A percentile compares a stretch with the other conserved stretches of the same genome.
Evolutionary conservation across 2,329 filamentous ascomycete species (phyloP).

Genomic region (Colletotrichum spaethianum): DNA sequence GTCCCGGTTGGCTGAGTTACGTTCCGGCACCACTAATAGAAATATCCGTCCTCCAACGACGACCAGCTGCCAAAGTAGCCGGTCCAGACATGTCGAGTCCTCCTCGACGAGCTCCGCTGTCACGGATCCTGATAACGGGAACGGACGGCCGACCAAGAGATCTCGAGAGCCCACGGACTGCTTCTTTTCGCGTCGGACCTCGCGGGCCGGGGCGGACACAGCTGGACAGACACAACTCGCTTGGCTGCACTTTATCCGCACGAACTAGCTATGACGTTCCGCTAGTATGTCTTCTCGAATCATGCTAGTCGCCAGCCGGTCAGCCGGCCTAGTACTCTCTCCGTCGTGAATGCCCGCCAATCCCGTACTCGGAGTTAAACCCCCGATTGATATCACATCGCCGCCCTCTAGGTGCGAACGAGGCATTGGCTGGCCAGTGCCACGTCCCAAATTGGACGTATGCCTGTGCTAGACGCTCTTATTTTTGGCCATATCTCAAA

Average conservation of each 20-base stretch:
- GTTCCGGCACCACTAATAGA: conserved; percentile 7
- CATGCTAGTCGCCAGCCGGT: not conserved
- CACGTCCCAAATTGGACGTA: not conserved
- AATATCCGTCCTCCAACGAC: not conserved
- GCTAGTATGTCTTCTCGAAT: conserved; percentile 20
- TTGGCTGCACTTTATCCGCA: conserved; percentile 14
- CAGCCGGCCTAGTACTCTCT: conserved; percentile 22
- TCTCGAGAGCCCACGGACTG: conserved; percentile 29
- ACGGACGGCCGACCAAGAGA: conserved; percentile 34
- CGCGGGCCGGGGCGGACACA: conserved; percentile 19
- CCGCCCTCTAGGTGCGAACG: conserved; percentile 31
- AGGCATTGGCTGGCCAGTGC: conserved; percentile 24
- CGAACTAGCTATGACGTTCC: conserved; percentile 13
- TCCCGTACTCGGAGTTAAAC: conserved; percentile 19
- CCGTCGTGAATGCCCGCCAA: conserved; percentile 10
- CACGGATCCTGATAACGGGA: conserved; percentile 31
- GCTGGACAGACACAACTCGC: conserved; percentile 6
- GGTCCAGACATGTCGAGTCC: not conserved
- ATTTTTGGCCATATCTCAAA: conserved; percentile 35
- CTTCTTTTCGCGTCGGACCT: conserved; percentile 16
- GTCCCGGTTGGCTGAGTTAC: conserved; percentile 24
- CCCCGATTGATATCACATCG: conserved; percentile 27
- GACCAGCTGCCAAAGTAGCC: conserved; percentile 3
- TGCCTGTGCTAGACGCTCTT: conserved; percentile 10
- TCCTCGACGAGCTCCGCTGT: conserved; percentile 34